Percentiles rank a stretch among this genome's conserved stretches.
These are phyloP conservation scores for Auricularia cornea DNA, from an alignment of 768 basidiomycete species.

Conservation along the genomic window DNA sequence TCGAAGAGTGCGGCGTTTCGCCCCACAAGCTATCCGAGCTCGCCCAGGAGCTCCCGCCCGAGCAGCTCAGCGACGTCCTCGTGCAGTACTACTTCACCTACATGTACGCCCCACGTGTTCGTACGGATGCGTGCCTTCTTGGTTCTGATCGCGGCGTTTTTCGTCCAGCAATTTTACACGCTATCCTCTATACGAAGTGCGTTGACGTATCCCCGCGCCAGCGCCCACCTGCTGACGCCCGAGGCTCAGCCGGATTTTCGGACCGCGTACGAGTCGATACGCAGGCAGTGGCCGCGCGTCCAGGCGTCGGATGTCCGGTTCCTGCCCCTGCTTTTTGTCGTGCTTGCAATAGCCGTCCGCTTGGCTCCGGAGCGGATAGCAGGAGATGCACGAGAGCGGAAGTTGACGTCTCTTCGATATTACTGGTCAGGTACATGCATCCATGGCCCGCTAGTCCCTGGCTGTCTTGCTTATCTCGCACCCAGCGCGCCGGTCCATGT, in stretches of 20 bases:
- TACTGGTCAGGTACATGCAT: slow-evolving; percentile 85
- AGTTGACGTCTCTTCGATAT: slow-evolving; percentile 78
- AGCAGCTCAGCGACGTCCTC: slow-evolving; percentile 62
- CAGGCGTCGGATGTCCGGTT: slow-evolving; percentile 75
- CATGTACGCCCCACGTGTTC: slow-evolving; percentile 41
- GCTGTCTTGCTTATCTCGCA: slow-evolving; percentile 4
- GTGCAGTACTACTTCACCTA: slow-evolving; percentile 74
- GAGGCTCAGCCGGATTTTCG: slow-evolving; percentile 52
- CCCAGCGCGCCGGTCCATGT: slow-evolving; percentile 73
- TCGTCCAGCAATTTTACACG: slow-evolving; percentile 77
- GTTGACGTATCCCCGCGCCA: neutral
- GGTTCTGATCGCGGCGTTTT: slow-evolving; percentile 1
- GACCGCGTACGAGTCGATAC: slow-evolving; percentile 55
- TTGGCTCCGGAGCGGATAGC: slow-evolving; percentile 79
- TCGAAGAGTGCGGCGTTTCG: slow-evolving; percentile 87
- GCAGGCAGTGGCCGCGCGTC: slow-evolving; percentile 47
- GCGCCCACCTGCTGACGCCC: neutral
- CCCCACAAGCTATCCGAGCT: slow-evolving; percentile 88
- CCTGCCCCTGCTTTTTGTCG: slow-evolving; percentile 87
- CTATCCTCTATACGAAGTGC: slow-evolving; percentile 73
- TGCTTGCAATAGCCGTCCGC: slow-evolving; percentile 78
- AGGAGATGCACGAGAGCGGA: slow-evolving; percentile 66
- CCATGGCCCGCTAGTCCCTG: too few relatives aligned
- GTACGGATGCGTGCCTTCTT: neutral
- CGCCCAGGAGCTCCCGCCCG: slow-evolving; percentile 78